These are phyloP conservation scores for Komagataella pastoris DNA, from an alignment of 805 yeast genomes.

Conservation along the genomic window DNA sequence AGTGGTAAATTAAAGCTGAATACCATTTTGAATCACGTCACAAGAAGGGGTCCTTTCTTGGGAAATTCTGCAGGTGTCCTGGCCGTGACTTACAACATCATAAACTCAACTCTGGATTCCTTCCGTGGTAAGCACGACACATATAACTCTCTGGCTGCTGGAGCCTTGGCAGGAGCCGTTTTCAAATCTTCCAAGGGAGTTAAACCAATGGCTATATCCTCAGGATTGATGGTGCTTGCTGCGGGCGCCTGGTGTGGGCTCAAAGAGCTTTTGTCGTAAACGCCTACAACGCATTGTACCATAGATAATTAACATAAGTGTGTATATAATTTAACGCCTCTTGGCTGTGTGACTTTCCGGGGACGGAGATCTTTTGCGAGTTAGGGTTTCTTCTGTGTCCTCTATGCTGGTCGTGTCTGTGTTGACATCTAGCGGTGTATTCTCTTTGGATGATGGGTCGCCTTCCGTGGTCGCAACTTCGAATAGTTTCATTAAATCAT, in stretches of 20 bases:
- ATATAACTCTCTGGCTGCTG: conserved; percentile 72
- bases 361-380: background rate
- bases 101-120: conserved; percentile 68
- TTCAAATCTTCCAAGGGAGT: conserved; percentile 79
- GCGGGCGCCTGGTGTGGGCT: conserved; percentile 90
- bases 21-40: conserved; percentile 81
- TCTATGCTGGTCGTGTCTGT: background rate
- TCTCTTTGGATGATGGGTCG: background rate
- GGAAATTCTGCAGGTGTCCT: conserved; percentile 94
- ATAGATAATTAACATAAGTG: background rate
- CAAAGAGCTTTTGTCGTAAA: conserved; percentile 25
- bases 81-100: conserved; percentile 77
- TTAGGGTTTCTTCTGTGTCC: background rate
- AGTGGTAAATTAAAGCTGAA: conserved; percentile 76
- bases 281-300: background rate
- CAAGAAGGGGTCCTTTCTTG: conserved; percentile 90
- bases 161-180: conserved; percentile 85
- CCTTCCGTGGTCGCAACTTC: background rate
- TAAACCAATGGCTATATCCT: conserved; percentile 78
- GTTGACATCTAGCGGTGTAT: background rate
- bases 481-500: background rate
- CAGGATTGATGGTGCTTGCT: conserved; percentile 76
- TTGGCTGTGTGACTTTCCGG: background rate
- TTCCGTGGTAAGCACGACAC: conserved; percentile 86
- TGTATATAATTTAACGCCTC: background rate